Base-by-base conservation (phyloP, 1,139 yeast species). In the Fermentozyma sake region DNA sequence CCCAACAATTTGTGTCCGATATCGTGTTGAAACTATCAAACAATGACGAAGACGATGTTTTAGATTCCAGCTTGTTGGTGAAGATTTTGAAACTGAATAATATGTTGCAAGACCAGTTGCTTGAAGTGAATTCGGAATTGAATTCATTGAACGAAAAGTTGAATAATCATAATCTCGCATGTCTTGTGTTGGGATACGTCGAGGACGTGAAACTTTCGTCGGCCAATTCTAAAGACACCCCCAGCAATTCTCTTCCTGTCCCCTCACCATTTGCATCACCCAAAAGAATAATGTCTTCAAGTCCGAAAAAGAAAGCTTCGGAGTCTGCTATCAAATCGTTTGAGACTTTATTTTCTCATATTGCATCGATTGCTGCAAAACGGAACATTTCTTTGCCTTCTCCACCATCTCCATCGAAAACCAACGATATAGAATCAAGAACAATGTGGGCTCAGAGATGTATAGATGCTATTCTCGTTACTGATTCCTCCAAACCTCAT, bases 331-430 rank as follows among this genome's bases (percentile, higher is more conserved):
- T 35, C 23, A 39, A 37, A 27, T 41, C 42, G 16, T 37, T 68
- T 30, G 83, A 77, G 28, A 63, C 66, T 16, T 46, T 77, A 14
- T 61, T 76, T 20, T 58, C 79, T 2, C 71, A 72, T 33, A 57
- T 77, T 13, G 78, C 73, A 7, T 66, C 78, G 1, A 46, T 64
- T 7, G 76, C 82, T 0, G 79, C 71, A 4, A 76, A 72, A 37
- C 58, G 64, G 31, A 61, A 59, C 37, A 55, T 76, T 3, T 36
- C 54, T 2, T 50, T 78, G 19, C 82, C 83, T 1, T 48, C 57
- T 0, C 76, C 74, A 13, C 57, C 65, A 7, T 41, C 52, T 7
- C 38, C 49, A 7, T 38, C 44, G 9, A 40, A 40, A 12, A 46
- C 53, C 23, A 58, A 57, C 13, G 44, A 55, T 3, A 35, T 55